Evolutionary conservation across 108 stramenopile species (phyloP).

Genomic region (Asterionellopsis glacialis): DNA sequence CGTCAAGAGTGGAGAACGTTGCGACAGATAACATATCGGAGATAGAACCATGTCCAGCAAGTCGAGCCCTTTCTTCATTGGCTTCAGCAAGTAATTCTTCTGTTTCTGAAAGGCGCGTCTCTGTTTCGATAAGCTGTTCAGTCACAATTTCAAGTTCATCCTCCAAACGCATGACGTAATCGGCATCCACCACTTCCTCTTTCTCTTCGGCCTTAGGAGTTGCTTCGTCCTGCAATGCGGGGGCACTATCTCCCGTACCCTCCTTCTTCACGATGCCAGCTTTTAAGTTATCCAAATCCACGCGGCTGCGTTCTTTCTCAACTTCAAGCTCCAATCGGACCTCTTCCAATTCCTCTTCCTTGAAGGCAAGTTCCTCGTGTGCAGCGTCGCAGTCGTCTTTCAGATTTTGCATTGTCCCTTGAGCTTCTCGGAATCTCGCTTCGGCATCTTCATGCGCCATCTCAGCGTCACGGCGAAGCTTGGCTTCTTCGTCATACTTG

Average conservation of each 20-base stretch:
- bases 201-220: slow-evolving; percentile 4
- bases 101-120: slow-evolving; percentile 59
- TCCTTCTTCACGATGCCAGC: slow-evolving; percentile 26
- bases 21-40: no score
- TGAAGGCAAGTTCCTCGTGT: slow-evolving; percentile 79
- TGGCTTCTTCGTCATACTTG: slow-evolving; percentile 60
- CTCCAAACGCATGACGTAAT: slow-evolving; percentile 79
- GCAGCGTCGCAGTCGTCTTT: slow-evolving; percentile 75
- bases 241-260: slow-evolving; percentile 1
- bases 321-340: slow-evolving; percentile 69
- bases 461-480: slow-evolving; percentile 70
- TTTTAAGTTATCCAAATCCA: slow-evolving; percentile 57
- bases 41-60: no score
- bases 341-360: slow-evolving; percentile 80
- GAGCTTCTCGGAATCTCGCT: slow-evolving; percentile 59
- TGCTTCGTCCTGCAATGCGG: neutral
- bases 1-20: slow-evolving; percentile 5
- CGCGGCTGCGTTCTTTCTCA: slow-evolving; percentile 60
- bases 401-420: slow-evolving; percentile 55
- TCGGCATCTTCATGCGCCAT: slow-evolving; percentile 75
- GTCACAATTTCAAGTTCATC: slow-evolving; percentile 86
- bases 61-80: slow-evolving; percentile 31
- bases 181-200: slow-evolving; percentile 39
- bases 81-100: slow-evolving; percentile 51
- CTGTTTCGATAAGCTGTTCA: slow-evolving; percentile 85